Percentiles rank a stretch among this genome's conserved stretches.
These are phyloP conservation scores for Hanseniaspora pseudoguilliermondii DNA, from an alignment of 805 yeast species.

Conservation along the genomic window DNA sequence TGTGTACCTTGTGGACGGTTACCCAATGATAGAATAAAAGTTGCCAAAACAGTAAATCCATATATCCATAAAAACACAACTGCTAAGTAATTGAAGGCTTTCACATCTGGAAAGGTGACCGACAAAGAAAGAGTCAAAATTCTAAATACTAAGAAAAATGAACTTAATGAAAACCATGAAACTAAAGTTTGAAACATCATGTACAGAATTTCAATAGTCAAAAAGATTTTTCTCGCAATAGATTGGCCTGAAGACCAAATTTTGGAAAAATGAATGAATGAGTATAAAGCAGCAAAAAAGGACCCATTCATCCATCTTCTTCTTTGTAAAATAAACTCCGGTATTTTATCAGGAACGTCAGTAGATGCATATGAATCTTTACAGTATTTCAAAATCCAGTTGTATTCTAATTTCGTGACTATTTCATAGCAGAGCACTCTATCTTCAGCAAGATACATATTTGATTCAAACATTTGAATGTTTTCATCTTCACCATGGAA, in stretches of 20 bases:
- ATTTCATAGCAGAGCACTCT: slow-evolving; percentile 88
- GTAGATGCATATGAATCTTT: slow-evolving; percentile 84
- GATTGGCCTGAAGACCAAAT: slow-evolving; percentile 74
- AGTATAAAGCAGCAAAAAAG: slow-evolving; percentile 83
- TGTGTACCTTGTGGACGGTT: slow-evolving; percentile 88
- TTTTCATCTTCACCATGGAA: slow-evolving; percentile 78
- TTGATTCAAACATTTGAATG: slow-evolving; percentile 78
- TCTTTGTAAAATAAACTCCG: slow-evolving; percentile 82
- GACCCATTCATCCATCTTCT: slow-evolving; percentile 97
- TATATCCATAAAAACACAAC: slow-evolving; percentile 78
- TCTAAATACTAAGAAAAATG: slow-evolving; percentile 80
- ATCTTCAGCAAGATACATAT: slow-evolving; percentile 96
- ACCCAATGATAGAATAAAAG: slow-evolving; percentile 84
- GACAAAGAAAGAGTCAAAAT: slow-evolving; percentile 72
- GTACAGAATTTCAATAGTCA: slow-evolving; percentile 69
- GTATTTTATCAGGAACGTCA: slow-evolving; percentile 81
- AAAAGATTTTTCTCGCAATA: slow-evolving; percentile 47
- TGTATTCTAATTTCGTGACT: slow-evolving; percentile 64
- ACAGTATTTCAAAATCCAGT: slow-evolving; percentile 76
- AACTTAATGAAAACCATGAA: slow-evolving; percentile 87
- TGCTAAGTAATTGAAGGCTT: slow-evolving; percentile 64
- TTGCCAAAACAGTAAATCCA: slow-evolving; percentile 63
- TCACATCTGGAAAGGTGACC: slow-evolving; percentile 38
- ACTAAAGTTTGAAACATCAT: slow-evolving; percentile 62
- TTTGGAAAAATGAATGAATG: slow-evolving; percentile 62